These are phyloP conservation scores for Gracilariopsis chorda DNA, from an alignment of 23 red algal species.

Conservation along the genomic window DNA sequence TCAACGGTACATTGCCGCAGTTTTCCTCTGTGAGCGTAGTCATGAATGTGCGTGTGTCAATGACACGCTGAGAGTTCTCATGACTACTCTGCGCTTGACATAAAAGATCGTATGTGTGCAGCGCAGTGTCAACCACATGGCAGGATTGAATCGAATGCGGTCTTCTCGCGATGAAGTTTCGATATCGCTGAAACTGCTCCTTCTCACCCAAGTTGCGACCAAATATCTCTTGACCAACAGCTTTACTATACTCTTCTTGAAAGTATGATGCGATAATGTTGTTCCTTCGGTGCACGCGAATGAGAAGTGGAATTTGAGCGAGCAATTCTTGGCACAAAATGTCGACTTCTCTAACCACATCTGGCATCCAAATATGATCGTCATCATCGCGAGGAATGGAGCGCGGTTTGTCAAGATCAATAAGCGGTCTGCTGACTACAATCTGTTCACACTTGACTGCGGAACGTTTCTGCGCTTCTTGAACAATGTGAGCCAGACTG, in stretches of 20 bases:
- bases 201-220: background rate
- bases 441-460: slow-evolving; percentile 18
- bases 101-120: slow-evolving; percentile 17
- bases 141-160: background rate
- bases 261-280: slow-evolving; percentile 21
- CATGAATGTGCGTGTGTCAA: slow-evolving; percentile 29
- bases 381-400: background rate
- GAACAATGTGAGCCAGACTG: background rate
- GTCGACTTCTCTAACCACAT: slow-evolving; percentile 35
- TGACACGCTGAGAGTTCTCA: slow-evolving; percentile 3
- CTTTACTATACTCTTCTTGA: slow-evolving; percentile 26
- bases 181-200: background rate
- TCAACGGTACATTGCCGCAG: slow-evolving; percentile 7
- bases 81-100: slow-evolving; percentile 7
- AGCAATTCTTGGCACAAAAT: slow-evolving; percentile 39
- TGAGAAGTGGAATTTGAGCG: slow-evolving; percentile 29
- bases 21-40: slow-evolving; percentile 43
- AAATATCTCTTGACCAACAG: slow-evolving; percentile 22
- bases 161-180: background rate
- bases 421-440: slow-evolving; percentile 18
- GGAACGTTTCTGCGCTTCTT: background rate
- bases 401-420: background rate
- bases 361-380: background rate
- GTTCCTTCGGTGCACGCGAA: slow-evolving; percentile 22
- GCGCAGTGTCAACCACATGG: slow-evolving; percentile 6